Evolutionary conservation across 2,329 filamentous ascomycete genomes (phyloP).

Genomic region (Cadophora gregata): DNA sequence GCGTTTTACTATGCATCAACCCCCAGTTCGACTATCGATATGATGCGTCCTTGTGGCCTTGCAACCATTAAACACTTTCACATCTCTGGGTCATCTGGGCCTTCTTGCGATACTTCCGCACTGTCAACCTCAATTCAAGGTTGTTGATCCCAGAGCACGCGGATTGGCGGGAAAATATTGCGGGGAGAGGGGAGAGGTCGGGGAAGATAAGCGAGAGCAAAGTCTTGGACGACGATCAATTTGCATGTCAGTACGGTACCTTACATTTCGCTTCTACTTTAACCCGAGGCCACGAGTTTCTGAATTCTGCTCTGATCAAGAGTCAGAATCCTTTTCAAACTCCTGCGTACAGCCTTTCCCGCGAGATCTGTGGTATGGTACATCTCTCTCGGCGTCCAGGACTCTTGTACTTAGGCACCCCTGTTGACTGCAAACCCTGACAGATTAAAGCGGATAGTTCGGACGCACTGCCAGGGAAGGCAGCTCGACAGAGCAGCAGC

Average conservation of each 20-base stretch:
- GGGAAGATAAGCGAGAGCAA: background rate
- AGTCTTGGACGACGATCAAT: constrained; percentile 8
- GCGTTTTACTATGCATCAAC: background rate
- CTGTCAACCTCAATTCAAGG: background rate
- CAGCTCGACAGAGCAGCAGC: constrained; percentile 6
- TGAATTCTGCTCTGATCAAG: background rate
- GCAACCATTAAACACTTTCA: background rate
- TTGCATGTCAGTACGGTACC: background rate
- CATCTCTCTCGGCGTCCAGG: constrained; percentile 7
- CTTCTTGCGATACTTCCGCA: background rate
- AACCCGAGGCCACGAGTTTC: constrained; percentile 12
- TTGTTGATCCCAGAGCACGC: background rate
- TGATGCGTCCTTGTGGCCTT: background rate
- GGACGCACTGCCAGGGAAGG: constrained; percentile 2
- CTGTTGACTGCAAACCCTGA: constrained; percentile 7
- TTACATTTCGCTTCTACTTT: constrained; percentile 16
- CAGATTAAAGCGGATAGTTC: background rate
- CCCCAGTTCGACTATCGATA: background rate
- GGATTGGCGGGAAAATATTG: constrained; percentile 15
- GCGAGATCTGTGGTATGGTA: background rate
- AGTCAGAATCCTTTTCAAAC: background rate
- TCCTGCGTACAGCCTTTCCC: background rate
- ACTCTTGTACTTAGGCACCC: no score
- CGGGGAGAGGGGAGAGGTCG: constrained; percentile 7
- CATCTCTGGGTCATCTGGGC: background rate